Base-by-base conservation (phyloP, 176 grass and related monocot species). In the Cenchrus americanus region DNA sequence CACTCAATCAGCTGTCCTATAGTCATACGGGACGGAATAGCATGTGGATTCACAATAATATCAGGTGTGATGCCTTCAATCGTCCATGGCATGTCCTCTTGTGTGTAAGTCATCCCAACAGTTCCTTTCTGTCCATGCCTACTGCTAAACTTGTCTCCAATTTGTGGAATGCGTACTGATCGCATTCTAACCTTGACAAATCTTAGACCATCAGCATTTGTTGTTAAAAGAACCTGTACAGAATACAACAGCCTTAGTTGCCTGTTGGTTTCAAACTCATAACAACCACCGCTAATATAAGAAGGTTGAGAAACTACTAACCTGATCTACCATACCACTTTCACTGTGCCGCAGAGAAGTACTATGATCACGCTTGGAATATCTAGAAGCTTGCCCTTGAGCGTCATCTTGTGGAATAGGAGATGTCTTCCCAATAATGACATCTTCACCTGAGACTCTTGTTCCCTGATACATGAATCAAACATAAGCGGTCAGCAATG, bases 21-120 rank as follows among this genome's bases (percentile, higher is more conserved):
- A 75, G 96, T 96, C 96, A 99, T 99, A 85, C 96, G 96, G 53
- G 96, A 98, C 32, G 96, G 96, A 79, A 98, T 95, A 73, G 96
- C 93, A 90, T 98, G 96, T 61, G 93, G 96, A 80, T 98, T 98
- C 85, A 98, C 93, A 62, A 98, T 98, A 75, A 98, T 98, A 88
- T 95, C 96, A 75, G 93, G 96, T 14, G 96, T 99, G 64, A 99
- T 96, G 89, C 96, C 96, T 89, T 99, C 91, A 22, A 99, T 93
- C 2, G 96, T 99, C 93, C 96, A 99, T 15, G 96, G 96, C 96
- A 99, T 99, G 82, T 99, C 93, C 87, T 99, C 93, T 81, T 99
- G 96, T 42, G 96, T 99, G 76, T 96, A 96, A 51, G 93, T 99
- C 96, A 99, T 99, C 83, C 96, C 96, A 58, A 99, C 93, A 87